A percentile compares a stretch with the other conserved stretches of the same genome.
Conservation (phyloP, 345 rosid genomes). For the Eucalyptus pauciflora region DNA sequence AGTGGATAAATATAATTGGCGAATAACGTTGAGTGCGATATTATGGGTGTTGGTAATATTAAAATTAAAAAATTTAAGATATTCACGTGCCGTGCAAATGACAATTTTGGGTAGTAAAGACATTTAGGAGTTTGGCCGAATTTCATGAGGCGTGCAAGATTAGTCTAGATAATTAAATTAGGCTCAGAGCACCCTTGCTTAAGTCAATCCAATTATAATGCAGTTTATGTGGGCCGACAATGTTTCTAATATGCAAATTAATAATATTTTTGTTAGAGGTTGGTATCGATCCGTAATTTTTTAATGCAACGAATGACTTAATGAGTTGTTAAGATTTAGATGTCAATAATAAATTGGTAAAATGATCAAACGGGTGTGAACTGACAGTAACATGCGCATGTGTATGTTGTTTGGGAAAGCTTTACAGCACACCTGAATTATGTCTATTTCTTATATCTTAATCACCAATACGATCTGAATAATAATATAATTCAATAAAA, state of each 20-base stretch:
- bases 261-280: background rate
- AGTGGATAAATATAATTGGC: background rate
- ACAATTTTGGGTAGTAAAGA: background rate
- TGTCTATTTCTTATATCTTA: background rate
- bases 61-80: background rate
- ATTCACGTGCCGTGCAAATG: background rate
- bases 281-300: background rate
- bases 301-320: background rate
- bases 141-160: background rate
- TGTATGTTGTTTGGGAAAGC: background rate
- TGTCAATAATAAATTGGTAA: background rate
- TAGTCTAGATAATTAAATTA: background rate
- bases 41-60: background rate
- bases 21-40: background rate
- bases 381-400: background rate
- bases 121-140: background rate
- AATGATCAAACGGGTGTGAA: background rate
- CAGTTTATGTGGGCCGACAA: background rate
- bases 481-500: background rate
- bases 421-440: background rate
- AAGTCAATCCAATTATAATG: background rate
- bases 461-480: background rate
- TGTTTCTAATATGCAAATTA: background rate
- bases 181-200: background rate
- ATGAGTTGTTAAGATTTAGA: background rate